These are phyloP conservation scores for Phanerochaete carnosa DNA, from an alignment of 768 basidiomycete species.

Conservation along the genomic window DNA sequence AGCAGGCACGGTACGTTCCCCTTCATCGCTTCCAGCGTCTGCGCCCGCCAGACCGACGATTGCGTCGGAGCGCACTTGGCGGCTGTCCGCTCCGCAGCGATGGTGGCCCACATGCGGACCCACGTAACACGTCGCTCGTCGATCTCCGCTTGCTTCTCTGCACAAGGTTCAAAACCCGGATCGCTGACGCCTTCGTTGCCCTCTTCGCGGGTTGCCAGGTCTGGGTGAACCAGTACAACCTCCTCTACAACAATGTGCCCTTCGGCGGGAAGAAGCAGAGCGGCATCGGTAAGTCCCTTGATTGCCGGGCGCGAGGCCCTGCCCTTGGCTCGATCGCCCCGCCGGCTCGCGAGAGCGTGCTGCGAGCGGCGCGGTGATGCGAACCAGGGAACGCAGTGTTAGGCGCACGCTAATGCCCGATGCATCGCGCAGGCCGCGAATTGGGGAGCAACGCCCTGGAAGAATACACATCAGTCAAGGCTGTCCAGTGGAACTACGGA, in stretches of 20 bases:
- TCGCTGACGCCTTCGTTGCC: neutral
- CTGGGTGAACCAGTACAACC: conserved; percentile 90
- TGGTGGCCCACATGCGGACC: neutral
- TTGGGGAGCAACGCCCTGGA: conserved; percentile 82
- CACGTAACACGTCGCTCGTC: neutral
- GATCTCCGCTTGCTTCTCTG: neutral
- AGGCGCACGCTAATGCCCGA: neutral
- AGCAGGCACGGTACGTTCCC: conserved; percentile 73
- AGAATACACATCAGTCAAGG: conserved; percentile 80
- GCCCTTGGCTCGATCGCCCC: conserved; percentile 4
- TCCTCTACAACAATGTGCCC: conserved; percentile 83
- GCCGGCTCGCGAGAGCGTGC: neutral
- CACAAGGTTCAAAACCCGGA: neutral
- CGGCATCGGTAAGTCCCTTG: conserved; percentile 61
- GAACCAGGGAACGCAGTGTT: neutral
- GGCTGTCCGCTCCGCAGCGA: neutral
- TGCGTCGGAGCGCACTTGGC: neutral
- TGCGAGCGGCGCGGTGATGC: neutral
- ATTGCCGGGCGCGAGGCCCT: neutral
- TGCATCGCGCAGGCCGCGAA: conserved; percentile 66
- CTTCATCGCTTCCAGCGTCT: neutral
- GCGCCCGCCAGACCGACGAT: neutral
- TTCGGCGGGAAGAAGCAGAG: conserved; percentile 96
- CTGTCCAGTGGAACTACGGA: conserved; percentile 86
- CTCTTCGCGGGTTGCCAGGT: conserved; percentile 42